phyloP scores from a whole-genome alignment of 345 rosid genomes.

The Syzygium aromaticum region DNA sequence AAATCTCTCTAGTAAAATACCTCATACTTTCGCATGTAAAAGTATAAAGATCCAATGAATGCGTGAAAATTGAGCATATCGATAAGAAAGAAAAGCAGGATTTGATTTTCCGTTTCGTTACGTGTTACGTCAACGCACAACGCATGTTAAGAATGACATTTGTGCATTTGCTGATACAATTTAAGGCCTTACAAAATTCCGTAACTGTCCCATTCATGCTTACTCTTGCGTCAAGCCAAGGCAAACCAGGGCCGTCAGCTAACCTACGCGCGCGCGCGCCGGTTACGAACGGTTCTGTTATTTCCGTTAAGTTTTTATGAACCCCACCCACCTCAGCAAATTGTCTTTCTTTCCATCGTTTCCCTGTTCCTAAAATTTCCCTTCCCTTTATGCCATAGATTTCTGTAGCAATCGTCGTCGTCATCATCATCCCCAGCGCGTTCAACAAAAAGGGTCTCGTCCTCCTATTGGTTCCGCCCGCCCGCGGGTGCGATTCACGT shows the following conservation, averaged over 20 bases:
- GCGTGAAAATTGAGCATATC: neutral
- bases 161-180: neutral
- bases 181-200: neutral
- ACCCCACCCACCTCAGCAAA: neutral
- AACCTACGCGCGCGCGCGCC: neutral
- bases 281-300: neutral
- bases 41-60: neutral
- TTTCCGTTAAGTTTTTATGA: neutral
- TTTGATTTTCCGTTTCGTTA: neutral
- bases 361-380: neutral
- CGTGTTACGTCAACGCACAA: neutral
- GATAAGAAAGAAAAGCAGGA: neutral
- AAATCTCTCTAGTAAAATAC: rapidly evolving
- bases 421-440: neutral
- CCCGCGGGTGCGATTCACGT: neutral
- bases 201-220: neutral
- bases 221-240: neutral
- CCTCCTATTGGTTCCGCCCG: neutral
- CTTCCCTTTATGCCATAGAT: neutral
- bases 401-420: neutral
- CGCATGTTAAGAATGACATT: neutral
- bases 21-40: rapidly evolving
- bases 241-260: neutral
- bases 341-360: neutral
- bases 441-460: no score